Evolutionary conservation across 2,329 filamentous ascomycete genomes (phyloP), one percentile per base, ranked within the genome.

Genomic region (Zymoseptoria crescenta): DNA sequence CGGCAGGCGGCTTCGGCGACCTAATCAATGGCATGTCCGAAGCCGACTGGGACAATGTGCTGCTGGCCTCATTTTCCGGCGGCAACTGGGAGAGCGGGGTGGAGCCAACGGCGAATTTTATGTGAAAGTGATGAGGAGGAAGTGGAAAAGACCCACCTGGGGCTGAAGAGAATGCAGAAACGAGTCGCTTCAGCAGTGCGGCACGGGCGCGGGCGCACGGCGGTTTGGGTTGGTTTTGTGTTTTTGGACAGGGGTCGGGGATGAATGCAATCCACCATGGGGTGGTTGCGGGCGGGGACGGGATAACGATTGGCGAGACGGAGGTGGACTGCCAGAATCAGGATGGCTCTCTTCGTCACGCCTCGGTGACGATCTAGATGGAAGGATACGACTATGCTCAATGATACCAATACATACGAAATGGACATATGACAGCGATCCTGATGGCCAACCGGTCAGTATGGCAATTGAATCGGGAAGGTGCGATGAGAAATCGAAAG

Each of bases 11-110:
- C 21, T 49, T 62, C 35, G 50, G 49, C 20, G 67, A 70, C 8
- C 62, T 68, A 56, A 67, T 70, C 67, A 58, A 57, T 30, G 60
- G 60, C 8, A 66, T 71, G 66, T 64, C 61, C 7, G 70, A 72
- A 55, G 66, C 61, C 45, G 70, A 71, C 21, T 72, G 68, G 68
- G 67, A 64, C 51, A 62, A 61, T 29, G 62, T 72, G 60, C 35
- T 45, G 35, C 55, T 72, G 56, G 65, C 69, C 20, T 63, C 56
- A 20, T 64, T 71, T 52, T 53, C 61, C 7, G 60, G 57, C 6
- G 35, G 13, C 35, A 16, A 13, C 13, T 65, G 65, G 63, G 65
- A 65, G 30, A 59, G 59, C 16, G 63, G 63, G 6, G 41, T 66
- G 55, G 61, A 61, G 45, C 55, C 56, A 55, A 16, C 35, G 41